Evolutionary conservation across 2,329 filamentous ascomycete genomes (phyloP).

Genomic region (Camillea tinctor): DNA sequence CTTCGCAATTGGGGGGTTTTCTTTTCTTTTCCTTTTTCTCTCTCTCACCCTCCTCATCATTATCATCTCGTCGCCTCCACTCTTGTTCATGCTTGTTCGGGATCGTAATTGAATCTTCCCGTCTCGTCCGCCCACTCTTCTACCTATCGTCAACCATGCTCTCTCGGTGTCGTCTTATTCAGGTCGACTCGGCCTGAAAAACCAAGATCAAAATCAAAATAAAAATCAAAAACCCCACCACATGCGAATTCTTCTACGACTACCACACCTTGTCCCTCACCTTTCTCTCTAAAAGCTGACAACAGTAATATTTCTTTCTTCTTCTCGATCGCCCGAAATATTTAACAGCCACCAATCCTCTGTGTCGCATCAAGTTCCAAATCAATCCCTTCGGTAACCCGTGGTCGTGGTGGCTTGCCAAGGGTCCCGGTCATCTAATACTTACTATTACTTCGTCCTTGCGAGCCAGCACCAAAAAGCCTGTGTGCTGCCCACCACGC

Average conservation of each 20-base stretch:
- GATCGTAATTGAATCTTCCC: no score
- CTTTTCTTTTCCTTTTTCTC: background rate
- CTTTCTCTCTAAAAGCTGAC: constrained; percentile 8
- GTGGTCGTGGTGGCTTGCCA: constrained; percentile 21
- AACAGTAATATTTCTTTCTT: background rate
- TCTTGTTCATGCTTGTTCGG: no score
- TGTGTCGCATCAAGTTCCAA: constrained; percentile 18
- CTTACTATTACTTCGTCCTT: constrained; percentile 4
- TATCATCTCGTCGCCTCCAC: no score
- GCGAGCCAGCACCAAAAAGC: background rate
- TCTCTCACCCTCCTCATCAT: background rate
- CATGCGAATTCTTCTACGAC: constrained; percentile 10
- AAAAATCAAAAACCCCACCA: no score
- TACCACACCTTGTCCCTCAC: no score
- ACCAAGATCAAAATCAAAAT: no score
- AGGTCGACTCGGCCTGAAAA: constrained; percentile 22
- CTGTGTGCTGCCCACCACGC: background rate
- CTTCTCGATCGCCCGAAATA: constrained; percentile 2
- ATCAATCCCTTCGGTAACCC: constrained; percentile 22
- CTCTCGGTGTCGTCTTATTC: constrained; percentile 14
- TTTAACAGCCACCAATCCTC: constrained; percentile 14
- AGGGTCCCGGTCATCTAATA: constrained; percentile 16
- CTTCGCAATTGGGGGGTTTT: no score
- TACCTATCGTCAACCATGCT: constrained; percentile 15
- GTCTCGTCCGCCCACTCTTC: background rate